phyloP scores from a whole-genome alignment of 2,329 filamentous ascomycete species.

The Fusarium penzigii region DNA sequence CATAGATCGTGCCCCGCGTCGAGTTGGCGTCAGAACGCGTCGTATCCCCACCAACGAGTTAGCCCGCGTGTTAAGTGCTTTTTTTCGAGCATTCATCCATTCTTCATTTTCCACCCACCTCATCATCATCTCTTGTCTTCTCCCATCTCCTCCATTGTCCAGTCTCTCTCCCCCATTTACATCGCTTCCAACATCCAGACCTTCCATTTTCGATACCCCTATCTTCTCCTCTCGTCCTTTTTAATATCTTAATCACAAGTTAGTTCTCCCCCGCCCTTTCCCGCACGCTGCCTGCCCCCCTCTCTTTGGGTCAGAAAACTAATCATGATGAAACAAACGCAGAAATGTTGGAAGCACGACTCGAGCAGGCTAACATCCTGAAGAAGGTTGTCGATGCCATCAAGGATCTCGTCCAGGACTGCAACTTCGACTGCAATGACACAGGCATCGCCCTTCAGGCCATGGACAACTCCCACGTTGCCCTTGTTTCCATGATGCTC shows the following conservation, averaged over 20 bases:
- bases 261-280: neutral
- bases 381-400: constrained; percentile 99
- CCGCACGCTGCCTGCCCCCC: neutral
- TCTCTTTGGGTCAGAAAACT: constrained; percentile 2
- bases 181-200: neutral
- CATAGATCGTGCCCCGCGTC: constrained; percentile 1
- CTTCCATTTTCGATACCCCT: neutral
- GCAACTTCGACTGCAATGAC: constrained; percentile 99
- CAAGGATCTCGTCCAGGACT: constrained; percentile 99
- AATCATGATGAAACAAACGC: constrained; percentile 11
- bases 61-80: constrained; percentile 20
- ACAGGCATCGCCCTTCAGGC: constrained; percentile 96
- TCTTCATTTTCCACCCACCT: constrained; percentile 9
- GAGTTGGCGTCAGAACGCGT: constrained; percentile 10
- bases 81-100: constrained; percentile 6
- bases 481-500: constrained; percentile 98
- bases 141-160: constrained; percentile 1
- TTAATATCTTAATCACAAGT: neutral
- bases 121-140: constrained; percentile 1
- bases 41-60: neutral
- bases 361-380: constrained; percentile 89
- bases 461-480: constrained; percentile 99
- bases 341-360: constrained; percentile 91
- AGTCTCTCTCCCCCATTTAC: neutral
- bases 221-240: neutral